Conservation (phyloP, 169 alveolate species). For the Plasmodium chabaudi region DNA sequence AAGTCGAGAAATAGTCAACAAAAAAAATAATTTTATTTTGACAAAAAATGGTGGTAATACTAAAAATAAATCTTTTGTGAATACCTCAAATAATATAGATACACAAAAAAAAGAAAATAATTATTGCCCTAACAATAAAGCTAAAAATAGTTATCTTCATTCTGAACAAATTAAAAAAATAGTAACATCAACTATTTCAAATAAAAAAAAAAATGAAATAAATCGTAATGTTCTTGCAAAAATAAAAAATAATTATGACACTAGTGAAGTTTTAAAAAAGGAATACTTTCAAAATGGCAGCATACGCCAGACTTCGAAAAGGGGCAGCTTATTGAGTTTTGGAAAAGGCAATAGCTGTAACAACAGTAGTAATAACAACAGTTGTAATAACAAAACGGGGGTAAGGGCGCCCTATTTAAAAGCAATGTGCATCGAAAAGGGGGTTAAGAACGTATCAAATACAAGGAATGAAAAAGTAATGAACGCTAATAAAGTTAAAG, state of each 20-base stretch:
- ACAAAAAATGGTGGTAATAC: too few species aligned
- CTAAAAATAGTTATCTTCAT: too few species aligned
- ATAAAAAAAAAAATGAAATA: too few species aligned
- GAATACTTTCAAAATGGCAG: conserved; percentile 14
- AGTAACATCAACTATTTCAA: too few species aligned
- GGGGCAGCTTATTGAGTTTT: background rate
- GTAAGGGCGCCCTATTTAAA: background rate
- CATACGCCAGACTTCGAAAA: background rate
- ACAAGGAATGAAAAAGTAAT: background rate
- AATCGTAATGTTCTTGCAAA: background rate
- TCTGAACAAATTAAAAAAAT: too few species aligned
- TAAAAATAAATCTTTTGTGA: too few species aligned
- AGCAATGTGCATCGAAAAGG: background rate
- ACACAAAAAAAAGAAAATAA: too few species aligned
- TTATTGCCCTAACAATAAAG: too few species aligned
- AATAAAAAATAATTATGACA: conserved; percentile 57
- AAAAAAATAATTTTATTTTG: too few species aligned
- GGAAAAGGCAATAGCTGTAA: background rate
- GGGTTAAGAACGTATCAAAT: background rate
- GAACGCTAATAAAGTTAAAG: background rate
- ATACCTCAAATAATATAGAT: too few species aligned
- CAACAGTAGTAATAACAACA: too few species aligned
- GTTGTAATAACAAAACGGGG: background rate
- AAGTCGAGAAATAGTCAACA: too few species aligned
- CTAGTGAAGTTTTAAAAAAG: conserved; percentile 62